Conservation (phyloP, 495 filamentous ascomycete species). For the Rusavskia elegans region DNA sequence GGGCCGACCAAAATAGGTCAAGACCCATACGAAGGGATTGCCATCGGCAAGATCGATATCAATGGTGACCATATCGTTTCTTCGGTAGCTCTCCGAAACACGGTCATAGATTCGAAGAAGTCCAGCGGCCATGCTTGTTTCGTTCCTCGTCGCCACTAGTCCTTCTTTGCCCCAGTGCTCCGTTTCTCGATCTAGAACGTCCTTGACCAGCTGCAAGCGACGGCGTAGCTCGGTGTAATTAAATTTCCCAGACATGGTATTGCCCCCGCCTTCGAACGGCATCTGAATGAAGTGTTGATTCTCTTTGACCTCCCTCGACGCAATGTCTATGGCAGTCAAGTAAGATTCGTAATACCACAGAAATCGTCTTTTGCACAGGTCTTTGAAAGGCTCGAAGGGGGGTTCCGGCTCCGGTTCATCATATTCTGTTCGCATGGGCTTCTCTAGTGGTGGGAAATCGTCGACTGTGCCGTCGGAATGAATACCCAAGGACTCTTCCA, state of each 20-base stretch:
- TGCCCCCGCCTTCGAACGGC: slow-evolving; percentile 69
- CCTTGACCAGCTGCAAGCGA: slow-evolving; percentile 49
- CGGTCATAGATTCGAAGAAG: slow-evolving; percentile 74
- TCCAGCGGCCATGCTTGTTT: slow-evolving; percentile 61
- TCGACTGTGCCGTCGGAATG: slow-evolving; percentile 30
- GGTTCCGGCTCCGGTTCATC: slow-evolving; percentile 35
- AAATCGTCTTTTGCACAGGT: slow-evolving; percentile 82
- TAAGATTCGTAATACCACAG: slow-evolving; percentile 94
- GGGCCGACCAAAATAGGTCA: slow-evolving; percentile 78
- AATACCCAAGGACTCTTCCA: slow-evolving; percentile 66
- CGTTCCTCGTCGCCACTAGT: slow-evolving; percentile 40
- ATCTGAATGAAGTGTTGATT: slow-evolving; percentile 51
- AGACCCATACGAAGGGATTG: slow-evolving; percentile 36
- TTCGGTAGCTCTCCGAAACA: slow-evolving; percentile 56
- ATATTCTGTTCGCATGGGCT: slow-evolving; percentile 15
- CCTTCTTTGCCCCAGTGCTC: slow-evolving; percentile 58
- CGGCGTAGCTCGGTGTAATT: slow-evolving; percentile 60
- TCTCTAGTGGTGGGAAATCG: slow-evolving; percentile 15
- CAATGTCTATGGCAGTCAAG: slow-evolving; percentile 48
- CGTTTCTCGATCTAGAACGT: slow-evolving; percentile 55
- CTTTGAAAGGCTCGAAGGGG: slow-evolving; percentile 66
- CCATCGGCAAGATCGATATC: slow-evolving; percentile 55
- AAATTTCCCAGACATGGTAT: slow-evolving; percentile 79
- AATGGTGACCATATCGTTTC: slow-evolving; percentile 48
- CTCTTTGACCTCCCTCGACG: slow-evolving; percentile 34